These are phyloP conservation scores for Apiospora kogelbergensis DNA, from an alignment of 2,329 filamentous ascomycete species.

Conservation along the genomic window DNA sequence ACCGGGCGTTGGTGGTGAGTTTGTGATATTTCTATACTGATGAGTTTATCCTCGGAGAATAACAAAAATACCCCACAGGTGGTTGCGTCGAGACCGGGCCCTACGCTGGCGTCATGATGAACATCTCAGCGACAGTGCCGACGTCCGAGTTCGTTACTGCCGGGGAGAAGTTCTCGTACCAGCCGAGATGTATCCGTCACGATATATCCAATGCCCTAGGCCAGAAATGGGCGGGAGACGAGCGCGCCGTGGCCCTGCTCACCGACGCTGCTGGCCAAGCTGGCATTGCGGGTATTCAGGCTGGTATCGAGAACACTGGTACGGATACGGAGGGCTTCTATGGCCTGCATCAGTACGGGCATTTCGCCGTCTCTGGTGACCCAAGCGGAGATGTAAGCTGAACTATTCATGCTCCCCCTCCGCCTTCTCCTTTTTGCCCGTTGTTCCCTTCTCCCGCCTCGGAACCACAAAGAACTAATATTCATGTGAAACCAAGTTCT, in stretches of 20 bases:
- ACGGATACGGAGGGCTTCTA: conserved; percentile 11
- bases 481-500: background rate
- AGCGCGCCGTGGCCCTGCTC: conserved; percentile 25
- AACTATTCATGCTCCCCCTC: no score
- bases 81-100: conserved; percentile 37
- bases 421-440: background rate
- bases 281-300: conserved; percentile 11
- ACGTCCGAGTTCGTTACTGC: conserved; percentile 21
- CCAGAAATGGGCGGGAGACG: conserved; percentile 23
- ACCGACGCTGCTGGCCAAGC: conserved; percentile 16
- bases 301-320: conserved; percentile 7
- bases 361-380: conserved; percentile 33
- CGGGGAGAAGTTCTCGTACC: conserved; percentile 14
- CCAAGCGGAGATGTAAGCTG: conserved; percentile 11
- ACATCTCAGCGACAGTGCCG: conserved; percentile 23
- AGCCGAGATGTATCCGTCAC: conserved; percentile 17
- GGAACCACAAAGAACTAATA: conserved; percentile 29
- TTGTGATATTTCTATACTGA: background rate
- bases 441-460: conserved; percentile 10
- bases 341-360: conserved; percentile 33
- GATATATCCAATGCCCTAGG: conserved; percentile 15
- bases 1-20: conserved; percentile 15
- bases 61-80: background rate
- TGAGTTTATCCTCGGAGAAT: background rate
- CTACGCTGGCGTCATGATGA: conserved; percentile 25